Base-by-base conservation (phyloP, 176 grass and related monocot genomes). In the Oryza glaberrima region DNA sequence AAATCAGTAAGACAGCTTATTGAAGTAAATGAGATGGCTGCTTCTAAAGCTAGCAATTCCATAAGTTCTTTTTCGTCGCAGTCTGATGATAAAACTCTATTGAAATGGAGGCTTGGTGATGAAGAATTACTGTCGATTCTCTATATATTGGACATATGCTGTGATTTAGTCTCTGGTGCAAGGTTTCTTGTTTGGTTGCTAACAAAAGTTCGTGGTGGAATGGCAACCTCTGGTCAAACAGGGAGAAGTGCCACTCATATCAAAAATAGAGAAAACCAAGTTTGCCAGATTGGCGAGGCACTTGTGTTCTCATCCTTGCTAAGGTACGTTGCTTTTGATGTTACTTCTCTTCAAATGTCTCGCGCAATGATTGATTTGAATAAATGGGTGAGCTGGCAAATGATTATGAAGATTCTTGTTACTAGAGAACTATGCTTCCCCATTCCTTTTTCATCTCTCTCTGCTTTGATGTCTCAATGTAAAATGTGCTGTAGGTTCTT, bases 241-340 rank as follows among this genome's bases (percentile, higher is more conserved):
- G 88, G 86, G 82, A 94, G 92, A 70, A 91, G 70, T 88, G 70
- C 69, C 45, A 82, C 76, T 1, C 90, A 89, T 75, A 78, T 77
- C 10, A 94, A 89, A 77, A 99, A 91, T 78, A 94, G 90, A 86
- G 97, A 99, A 78, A 88, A 85, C 68, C 96, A 96, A 88, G 85
- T 92, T 78, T 96, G 94, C 88, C 97, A 96, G 82, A 78, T 94
- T 74, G 87, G 89, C 22, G 97, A 99, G 90, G 84, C 90, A 81
- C 90, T 99, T 91, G 87, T 99, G 71, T 92, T 96, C 32, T 99
- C 97, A 80, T 93, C 92, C 44, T 77, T 99, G 74, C 94, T 96
- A 83, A 91, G 97, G 97, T 99, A 90, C 11, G 84, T 70, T 82
- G 23, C 5, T 81, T 49, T 69, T 70, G 45, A 65, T 79, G 74